A percentile compares a stretch with the other conserved stretches of the same genome.
These are phyloP conservation scores for Microcyclosporella mali DNA, from an alignment of 2,329 filamentous ascomycete species.

Conservation along the genomic window DNA sequence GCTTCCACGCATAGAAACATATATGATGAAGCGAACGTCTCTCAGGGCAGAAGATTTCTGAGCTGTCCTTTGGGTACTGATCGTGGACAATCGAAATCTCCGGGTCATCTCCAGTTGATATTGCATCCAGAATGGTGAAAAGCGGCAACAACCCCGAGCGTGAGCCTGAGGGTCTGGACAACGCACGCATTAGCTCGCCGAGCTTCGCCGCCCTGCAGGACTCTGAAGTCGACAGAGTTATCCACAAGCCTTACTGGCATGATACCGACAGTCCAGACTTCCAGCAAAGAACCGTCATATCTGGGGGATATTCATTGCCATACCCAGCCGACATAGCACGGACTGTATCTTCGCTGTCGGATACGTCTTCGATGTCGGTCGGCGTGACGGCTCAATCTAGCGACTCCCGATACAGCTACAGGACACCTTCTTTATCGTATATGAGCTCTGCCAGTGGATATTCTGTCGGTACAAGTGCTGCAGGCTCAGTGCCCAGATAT, in stretches of 20 bases:
- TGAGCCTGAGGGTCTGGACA: not conserved
- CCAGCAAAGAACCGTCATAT: not conserved
- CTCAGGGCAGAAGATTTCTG: too few species aligned
- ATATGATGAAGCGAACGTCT: too few species aligned
- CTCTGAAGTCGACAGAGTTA: not conserved
- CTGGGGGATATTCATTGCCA: conserved; percentile 4
- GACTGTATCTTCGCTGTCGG: not conserved
- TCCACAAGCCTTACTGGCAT: not conserved
- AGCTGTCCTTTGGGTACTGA: too few species aligned
- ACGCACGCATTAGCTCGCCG: not conserved
- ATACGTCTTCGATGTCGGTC: conserved; percentile 5
- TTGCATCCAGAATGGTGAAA: not conserved
- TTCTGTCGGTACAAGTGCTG: conserved; percentile 1
- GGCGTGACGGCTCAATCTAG: not conserved
- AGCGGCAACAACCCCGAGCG: not conserved
- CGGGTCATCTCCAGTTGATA: too few species aligned
- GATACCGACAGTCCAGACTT: not conserved
- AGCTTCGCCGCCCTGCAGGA: conserved; percentile 2
- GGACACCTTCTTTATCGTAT: too few species aligned
- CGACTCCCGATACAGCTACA: too few species aligned
- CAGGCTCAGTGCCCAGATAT: not conserved
- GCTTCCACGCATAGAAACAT: too few species aligned
- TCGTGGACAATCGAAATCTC: too few species aligned
- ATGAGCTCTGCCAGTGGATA: not conserved
- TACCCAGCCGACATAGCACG: not conserved